A percentile compares a stretch with the other conserved stretches of the same genome.
Evolutionary conservation across 441 rosid genomes (phyloP).

Genomic region (Melianthus villosus): DNA sequence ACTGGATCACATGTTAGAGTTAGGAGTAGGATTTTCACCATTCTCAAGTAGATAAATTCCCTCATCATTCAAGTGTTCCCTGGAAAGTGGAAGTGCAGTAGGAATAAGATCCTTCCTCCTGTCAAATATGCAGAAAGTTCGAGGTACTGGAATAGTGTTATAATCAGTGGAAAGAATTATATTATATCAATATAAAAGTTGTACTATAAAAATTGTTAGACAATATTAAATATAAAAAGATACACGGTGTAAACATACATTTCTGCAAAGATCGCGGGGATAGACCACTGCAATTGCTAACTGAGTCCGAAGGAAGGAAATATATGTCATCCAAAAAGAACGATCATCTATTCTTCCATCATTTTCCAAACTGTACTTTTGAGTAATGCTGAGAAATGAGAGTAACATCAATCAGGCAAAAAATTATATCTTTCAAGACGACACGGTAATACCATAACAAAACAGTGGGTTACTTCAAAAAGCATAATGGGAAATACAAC

Average conservation of each 20-base stretch:
- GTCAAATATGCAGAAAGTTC: conserved; percentile 13
- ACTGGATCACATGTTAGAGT: no score
- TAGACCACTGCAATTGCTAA: conserved; percentile 69
- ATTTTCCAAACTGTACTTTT: conserved; percentile 54
- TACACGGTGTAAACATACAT: no score
- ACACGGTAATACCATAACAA: no score
- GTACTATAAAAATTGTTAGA: no score
- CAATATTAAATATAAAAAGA: no score
- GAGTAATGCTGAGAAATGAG: conserved; percentile 54
- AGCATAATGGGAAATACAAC: no score
- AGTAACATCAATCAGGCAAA: no score
- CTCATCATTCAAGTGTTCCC: conserved; percentile 64
- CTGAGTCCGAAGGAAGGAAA: conserved; percentile 59
- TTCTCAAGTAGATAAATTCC: conserved; percentile 96
- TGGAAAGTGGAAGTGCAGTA: conserved; percentile 61
- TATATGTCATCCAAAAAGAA: conserved; percentile 68
- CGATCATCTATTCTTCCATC: conserved; percentile 90
- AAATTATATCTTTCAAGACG: no score
- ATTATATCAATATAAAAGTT: no score
- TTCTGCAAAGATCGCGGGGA: conserved; percentile 83
- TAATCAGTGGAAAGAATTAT: no score
- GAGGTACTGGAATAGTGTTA: no score
- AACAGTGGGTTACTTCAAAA: no score
- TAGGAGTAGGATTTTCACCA: conserved; percentile 76
- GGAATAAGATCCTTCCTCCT: conserved; percentile 62